Percentiles rank a stretch among this genome's conserved stretches.
Conservation (phyloP, 305 asterid genomes). For the Solanum hybrid region DNA sequence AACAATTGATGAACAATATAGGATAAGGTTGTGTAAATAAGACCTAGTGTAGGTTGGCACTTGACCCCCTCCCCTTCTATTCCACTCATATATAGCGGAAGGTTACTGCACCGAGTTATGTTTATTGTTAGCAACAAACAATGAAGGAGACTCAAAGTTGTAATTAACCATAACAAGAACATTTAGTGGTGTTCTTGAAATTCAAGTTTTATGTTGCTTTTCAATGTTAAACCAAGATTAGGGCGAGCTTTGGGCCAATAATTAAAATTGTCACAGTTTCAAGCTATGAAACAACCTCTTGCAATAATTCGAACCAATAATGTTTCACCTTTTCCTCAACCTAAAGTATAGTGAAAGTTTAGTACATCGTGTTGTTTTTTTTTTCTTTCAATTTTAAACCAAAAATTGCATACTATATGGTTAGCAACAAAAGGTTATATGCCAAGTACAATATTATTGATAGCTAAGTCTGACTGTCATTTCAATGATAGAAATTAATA, state of each 20-base stretch:
- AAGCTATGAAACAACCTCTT: not conserved
- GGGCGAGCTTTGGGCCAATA: not conserved
- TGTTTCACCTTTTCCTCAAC: not conserved
- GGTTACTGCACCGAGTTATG: not conserved
- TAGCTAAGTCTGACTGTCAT: not conserved
- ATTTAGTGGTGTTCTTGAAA: not conserved
- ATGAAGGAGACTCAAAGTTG: not conserved
- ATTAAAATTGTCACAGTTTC: not conserved
- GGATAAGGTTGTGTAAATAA: not conserved
- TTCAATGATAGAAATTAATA: not conserved
- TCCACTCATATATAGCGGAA: not conserved
- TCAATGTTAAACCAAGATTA: not conserved
- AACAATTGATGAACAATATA: not conserved
- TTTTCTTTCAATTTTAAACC: not conserved
- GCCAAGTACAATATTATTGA: not conserved
- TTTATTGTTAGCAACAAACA: not conserved
- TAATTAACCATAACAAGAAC: not conserved
- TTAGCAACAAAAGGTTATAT: not conserved
- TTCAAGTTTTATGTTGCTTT: not conserved
- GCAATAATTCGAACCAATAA: not conserved
- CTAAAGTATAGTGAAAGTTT: not conserved
- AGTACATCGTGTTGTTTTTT: not conserved
- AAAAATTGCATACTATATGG: not conserved
- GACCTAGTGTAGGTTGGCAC: not conserved
- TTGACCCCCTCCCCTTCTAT: not conserved